Evolutionary conservation across 768 basidiomycete species (phyloP), one percentile per base, ranked within the genome.

Genomic region (Naganishia kalamii): DNA sequence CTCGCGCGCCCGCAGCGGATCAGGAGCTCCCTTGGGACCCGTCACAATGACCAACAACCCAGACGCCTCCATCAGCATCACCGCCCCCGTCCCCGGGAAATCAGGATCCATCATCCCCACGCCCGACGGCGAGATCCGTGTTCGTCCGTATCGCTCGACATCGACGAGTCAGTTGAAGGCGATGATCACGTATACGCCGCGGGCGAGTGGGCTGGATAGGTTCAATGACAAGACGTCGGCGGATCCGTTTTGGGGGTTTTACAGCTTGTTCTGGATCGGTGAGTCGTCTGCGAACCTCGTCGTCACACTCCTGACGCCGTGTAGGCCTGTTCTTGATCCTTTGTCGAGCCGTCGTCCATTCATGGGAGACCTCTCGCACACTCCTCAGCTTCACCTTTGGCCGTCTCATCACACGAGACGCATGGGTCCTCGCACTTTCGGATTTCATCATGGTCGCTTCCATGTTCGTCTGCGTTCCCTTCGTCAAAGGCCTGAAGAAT

Each of bases 161-260:
- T 81, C 83, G 13, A 85, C 86, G 30, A 89, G 88, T 79, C 89
- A 87, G 72, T 80, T 92, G 13, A 85, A 88, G 47, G 89, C 92
- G 0, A 80, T 91, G 66, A 82, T 94, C 71, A 87, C 88, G 21
- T 98, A 96, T 78, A 84, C 86, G 5, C 90, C 93, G 4, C 84
- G 94, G 54, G 85, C 87, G 65, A 92, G 90, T 3, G 83, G 82
- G 59, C 90, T 98, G 71, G 92, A 98, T 78, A 87, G 85, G 50
- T 81, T 82, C 67, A 94, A 96, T 75, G 84, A 85, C 72, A 76
- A 79, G 12, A 87, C 87, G 23, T 84, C 85, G 32, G 77, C 83
- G 11, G 94, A 98, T 77, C 88, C 92, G 77, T 96, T 96, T 77
- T 84, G 92, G 54, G 94, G 94, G 0, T 98, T 98, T 81, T 97